Base-by-base conservation (phyloP, 1,284 basidiomycete genomes). In the Hemileccinum hortonii region DNA sequence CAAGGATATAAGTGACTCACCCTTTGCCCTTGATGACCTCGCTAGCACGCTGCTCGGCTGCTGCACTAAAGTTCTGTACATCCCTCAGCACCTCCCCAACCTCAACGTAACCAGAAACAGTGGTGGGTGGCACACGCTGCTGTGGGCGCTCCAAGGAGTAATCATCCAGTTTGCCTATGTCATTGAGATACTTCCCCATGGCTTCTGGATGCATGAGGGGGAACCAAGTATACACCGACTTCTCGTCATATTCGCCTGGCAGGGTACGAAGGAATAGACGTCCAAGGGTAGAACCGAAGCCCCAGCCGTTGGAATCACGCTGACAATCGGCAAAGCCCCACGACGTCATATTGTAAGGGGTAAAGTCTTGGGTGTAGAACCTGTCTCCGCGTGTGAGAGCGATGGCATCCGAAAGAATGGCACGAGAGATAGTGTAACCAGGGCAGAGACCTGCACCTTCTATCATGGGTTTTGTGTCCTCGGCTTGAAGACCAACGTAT, bases 391-490 rank as follows among this genome's bases (percentile, higher is more conserved):
- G 86, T 42, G 87, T 90, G 46, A 94, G 80, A 6, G 89, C 85
- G 50, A 91, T 88, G n/a, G 91, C 92, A 64, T 94, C 92, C 58
- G 85, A 83, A 36, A 95, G 81, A 61, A 95, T 95, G 15, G 91
- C 92, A 37, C 92, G 83, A 60, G 86, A 87, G 63, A 92, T 84
- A 9, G 93, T 94, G 70, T 90, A 93, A 11, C 86, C 81, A 55
- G 90, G 89, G 69, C 90, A 91, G 49, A 91, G 78, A 53, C 92
- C 92, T 49, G 89, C 87, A 44, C 90, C 90, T 0, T 84, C 82
- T 30, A 86, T 79, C 46, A 88, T 74, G 10, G 85, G 87, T 69
- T 93, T 94, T 4, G 85, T 75, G 55, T 86, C 81, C 61, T 90
- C 87, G 2, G 74, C 82, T 58, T 85, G 83, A 21, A 90, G 74